phyloP scores from a whole-genome alignment of 495 filamentous ascomycete genomes.

The Lindgomyces ingoldianus region DNA sequence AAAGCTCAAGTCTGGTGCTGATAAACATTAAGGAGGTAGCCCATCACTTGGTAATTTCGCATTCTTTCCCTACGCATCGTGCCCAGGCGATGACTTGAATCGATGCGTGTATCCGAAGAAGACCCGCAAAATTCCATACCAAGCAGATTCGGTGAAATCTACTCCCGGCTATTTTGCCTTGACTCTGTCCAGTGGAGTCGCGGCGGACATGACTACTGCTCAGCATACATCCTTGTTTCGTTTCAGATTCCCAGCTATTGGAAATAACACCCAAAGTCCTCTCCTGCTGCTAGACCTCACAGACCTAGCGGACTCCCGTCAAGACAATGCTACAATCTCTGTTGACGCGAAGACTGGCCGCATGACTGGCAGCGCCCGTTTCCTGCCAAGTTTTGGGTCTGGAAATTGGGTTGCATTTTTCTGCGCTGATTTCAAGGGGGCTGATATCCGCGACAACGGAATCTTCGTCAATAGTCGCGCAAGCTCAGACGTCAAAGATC shows the following conservation, averaged over 20 bases:
- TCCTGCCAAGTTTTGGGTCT: constrained; percentile 38
- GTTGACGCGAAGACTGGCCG: constrained; percentile 31
- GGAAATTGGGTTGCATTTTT: constrained; percentile 37
- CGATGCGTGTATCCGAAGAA: constrained; percentile 65
- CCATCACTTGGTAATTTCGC: constrained; percentile 68
- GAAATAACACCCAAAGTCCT: constrained; percentile 45
- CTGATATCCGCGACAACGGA: constrained; percentile 37
- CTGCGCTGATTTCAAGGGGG: constrained; percentile 38
- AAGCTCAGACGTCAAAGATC: constrained; percentile 24
- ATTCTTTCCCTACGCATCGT: constrained; percentile 67
- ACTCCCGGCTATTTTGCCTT: constrained; percentile 69
- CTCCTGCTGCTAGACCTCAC: constrained; percentile 68
- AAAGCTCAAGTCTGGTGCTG: not conserved
- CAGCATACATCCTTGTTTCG: constrained; percentile 67
- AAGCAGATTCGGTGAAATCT: constrained; percentile 55
- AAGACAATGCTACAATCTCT: constrained; percentile 37
- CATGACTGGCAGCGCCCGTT: constrained; percentile 37
- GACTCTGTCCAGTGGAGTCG: constrained; percentile 58
- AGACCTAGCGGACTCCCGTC: constrained; percentile 65
- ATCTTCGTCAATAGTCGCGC: constrained; percentile 37
- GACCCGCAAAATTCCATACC: constrained; percentile 50
- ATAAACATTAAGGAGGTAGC: constrained; percentile 25
- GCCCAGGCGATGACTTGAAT: constrained; percentile 63
- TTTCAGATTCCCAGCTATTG: constrained; percentile 61
- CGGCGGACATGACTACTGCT: constrained; percentile 67